Conservation (phyloP, 2,329 filamentous ascomycete species). For the Colletotrichum musae region DNA sequence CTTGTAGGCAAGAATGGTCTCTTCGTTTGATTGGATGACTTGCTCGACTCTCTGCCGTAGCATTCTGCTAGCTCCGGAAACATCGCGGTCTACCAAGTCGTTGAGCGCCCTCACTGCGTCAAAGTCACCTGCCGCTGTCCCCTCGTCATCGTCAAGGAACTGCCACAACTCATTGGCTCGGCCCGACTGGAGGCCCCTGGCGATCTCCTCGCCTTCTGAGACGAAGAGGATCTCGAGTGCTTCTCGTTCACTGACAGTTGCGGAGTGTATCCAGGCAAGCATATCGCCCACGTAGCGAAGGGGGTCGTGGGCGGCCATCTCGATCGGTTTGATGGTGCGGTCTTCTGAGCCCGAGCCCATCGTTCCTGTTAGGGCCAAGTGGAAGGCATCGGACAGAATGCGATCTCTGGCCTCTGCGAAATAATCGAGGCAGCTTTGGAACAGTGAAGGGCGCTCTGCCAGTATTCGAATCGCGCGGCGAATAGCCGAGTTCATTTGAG, state of each 20-base stretch:
- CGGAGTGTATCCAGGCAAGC: constrained; percentile 96
- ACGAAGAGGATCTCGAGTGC: constrained; percentile 93
- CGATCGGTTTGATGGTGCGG: constrained; percentile 85
- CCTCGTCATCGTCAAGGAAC: constrained; percentile 71
- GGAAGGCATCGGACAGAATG: constrained; percentile 90
- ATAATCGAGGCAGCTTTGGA: constrained; percentile 93
- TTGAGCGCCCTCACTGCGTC: constrained; percentile 87
- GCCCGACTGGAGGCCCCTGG: constrained; percentile 83
- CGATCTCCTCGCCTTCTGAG: constrained; percentile 89
- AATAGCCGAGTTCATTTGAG: constrained; percentile 89
- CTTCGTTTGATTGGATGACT: constrained; percentile 92
- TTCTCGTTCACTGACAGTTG: constrained; percentile 93
- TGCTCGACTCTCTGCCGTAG: constrained; percentile 92
- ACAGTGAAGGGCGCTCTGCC: constrained; percentile 89
- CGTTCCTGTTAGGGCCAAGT: constrained; percentile 85
- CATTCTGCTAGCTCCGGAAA: constrained; percentile 85
- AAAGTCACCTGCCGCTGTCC: constrained; percentile 71
- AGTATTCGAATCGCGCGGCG: constrained; percentile 87
- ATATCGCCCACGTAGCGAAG: constrained; percentile 96
- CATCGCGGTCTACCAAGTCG: constrained; percentile 87
- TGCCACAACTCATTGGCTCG: constrained; percentile 89
- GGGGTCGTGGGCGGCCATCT: constrained; percentile 92
- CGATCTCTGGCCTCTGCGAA: constrained; percentile 93
- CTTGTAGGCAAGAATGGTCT: constrained; percentile 89
- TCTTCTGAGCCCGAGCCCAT: constrained; percentile 71